These are phyloP conservation scores for Boletus rufocinnamomeus DNA, from an alignment of 768 basidiomycete species.

Conservation along the genomic window DNA sequence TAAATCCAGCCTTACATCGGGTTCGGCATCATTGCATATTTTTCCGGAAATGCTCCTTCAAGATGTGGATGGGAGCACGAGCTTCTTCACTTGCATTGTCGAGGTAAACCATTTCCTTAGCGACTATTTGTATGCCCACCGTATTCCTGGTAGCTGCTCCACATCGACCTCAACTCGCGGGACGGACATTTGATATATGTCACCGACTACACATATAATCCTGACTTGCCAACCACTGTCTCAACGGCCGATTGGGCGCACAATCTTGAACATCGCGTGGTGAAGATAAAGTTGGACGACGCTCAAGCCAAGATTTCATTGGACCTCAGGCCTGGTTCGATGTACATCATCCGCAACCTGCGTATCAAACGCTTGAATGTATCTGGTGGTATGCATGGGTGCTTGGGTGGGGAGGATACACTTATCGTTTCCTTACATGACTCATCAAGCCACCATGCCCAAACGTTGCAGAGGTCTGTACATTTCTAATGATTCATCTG, in stretches of 20 bases:
- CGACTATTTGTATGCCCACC: neutral
- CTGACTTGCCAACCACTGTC: conserved; percentile 39
- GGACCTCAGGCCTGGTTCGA: conserved; percentile 41
- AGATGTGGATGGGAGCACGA: conserved; percentile 43
- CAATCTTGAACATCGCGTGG: conserved; percentile 51
- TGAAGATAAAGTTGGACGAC: conserved; percentile 55
- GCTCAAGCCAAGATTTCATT: conserved; percentile 45
- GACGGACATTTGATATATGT: conserved; percentile 49
- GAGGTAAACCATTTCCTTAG: conserved; percentile 44
- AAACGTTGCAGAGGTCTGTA: conserved; percentile 27
- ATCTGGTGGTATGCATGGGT: conserved; percentile 24
- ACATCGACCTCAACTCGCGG: conserved; percentile 36
- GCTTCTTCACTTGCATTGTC: conserved; percentile 56
- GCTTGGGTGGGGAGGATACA: conserved; percentile 30
- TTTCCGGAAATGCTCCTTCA: conserved; percentile 51
- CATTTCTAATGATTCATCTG: neutral
- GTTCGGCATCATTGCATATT: conserved; percentile 27
- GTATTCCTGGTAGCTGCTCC: conserved; percentile 45
- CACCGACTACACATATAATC: conserved; percentile 64
- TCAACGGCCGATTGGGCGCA: conserved; percentile 39
- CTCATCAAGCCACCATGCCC: conserved; percentile 12
- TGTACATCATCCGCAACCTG: conserved; percentile 53
- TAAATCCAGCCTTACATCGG: conserved; percentile 21
- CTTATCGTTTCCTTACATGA: conserved; percentile 27
- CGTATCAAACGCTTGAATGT: conserved; percentile 38